Percentiles rank a stretch among this genome's conserved stretches.
phyloP scores from a whole-genome alignment of 2,329 filamentous ascomycete genomes.

The Penicillium decumbens region DNA sequence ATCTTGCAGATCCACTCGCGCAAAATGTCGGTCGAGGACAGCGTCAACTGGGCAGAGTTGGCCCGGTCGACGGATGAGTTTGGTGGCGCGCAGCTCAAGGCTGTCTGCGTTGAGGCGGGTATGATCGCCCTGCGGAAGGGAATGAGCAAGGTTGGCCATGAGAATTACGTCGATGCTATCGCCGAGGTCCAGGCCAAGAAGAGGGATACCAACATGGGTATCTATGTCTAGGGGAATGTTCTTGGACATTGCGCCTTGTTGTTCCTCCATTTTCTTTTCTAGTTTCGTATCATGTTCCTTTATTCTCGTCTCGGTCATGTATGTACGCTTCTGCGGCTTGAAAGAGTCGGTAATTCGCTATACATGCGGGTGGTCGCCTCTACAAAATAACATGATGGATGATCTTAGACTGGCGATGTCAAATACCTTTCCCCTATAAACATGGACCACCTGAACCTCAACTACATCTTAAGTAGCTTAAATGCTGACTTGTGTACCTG shows the following conservation, averaged over 20 bases:
- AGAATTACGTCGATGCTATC: constrained; percentile 98
- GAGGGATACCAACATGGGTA: constrained; percentile 64
- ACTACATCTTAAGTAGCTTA: too few relatives aligned
- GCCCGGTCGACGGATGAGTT: constrained; percentile 98
- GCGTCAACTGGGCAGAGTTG: constrained; percentile 92
- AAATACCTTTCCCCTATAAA: not conserved
- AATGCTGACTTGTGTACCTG: not conserved
- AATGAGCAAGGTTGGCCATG: constrained; percentile 93
- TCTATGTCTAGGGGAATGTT: constrained; percentile 37
- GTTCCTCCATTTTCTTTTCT: constrained; percentile 11
- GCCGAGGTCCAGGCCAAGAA: constrained; percentile 85
- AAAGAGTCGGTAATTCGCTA: constrained; percentile 19
- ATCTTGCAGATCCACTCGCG: constrained; percentile 96
- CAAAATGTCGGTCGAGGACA: constrained; percentile 94
- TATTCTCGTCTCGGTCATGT: constrained; percentile 16
- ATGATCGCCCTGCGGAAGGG: constrained; percentile 97
- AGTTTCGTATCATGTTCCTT: constrained; percentile 8
- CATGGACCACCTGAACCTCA: too few relatives aligned
- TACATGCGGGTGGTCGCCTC: constrained; percentile 14
- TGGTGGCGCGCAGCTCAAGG: constrained; percentile 94
- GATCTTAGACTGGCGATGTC: constrained; percentile 6
- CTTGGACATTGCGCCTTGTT: not conserved
- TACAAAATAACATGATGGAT: constrained; percentile 16
- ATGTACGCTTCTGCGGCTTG: constrained; percentile 16
- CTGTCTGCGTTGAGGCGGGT: constrained; percentile 95